phyloP scores from a whole-genome alignment of 306 rosid species.

The Pachyrhizus erosus region DNA sequence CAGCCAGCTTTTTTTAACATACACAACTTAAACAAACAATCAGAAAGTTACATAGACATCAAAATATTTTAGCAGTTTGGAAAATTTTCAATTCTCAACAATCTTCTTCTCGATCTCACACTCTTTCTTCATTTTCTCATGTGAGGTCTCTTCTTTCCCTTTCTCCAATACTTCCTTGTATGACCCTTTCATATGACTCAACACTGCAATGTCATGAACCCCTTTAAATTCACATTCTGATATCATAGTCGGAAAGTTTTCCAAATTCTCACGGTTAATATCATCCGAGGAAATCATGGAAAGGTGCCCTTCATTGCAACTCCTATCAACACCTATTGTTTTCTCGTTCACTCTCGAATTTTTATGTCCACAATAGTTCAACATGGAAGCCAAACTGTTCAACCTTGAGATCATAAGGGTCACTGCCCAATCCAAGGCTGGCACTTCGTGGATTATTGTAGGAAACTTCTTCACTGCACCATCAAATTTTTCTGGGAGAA shows the following conservation, averaged over 20 bases:
- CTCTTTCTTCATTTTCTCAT: background rate
- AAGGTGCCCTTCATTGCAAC: constrained; percentile 8
- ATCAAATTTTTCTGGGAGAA: constrained; percentile 62
- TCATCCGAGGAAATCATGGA: constrained; percentile 1
- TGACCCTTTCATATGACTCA: constrained; percentile 27
- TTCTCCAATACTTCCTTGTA: constrained; percentile 52
- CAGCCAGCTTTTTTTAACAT: no score
- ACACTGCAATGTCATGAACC: constrained; percentile 2
- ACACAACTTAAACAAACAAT: no score
- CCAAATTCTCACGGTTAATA: background rate
- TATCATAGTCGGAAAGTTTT: constrained; percentile 40
- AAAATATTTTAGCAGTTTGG: no score
- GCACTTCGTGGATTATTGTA: constrained; percentile 41
- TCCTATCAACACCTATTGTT: constrained; percentile 51
- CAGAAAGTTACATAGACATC: no score
- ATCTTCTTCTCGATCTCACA: background rate
- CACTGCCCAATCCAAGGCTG: constrained; percentile 53
- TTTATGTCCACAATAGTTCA: constrained; percentile 48
- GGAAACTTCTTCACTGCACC: constrained; percentile 46
- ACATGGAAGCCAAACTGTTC: constrained; percentile 45
- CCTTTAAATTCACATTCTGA: constrained; percentile 43
- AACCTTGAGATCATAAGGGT: constrained; percentile 47
- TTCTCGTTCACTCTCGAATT: constrained; percentile 57
- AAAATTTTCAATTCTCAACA: background rate
- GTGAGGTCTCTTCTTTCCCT: constrained; percentile 40